phyloP scores from a whole-genome alignment of 1,284 basidiomycete species.

The Porogramme epimiltina region DNA sequence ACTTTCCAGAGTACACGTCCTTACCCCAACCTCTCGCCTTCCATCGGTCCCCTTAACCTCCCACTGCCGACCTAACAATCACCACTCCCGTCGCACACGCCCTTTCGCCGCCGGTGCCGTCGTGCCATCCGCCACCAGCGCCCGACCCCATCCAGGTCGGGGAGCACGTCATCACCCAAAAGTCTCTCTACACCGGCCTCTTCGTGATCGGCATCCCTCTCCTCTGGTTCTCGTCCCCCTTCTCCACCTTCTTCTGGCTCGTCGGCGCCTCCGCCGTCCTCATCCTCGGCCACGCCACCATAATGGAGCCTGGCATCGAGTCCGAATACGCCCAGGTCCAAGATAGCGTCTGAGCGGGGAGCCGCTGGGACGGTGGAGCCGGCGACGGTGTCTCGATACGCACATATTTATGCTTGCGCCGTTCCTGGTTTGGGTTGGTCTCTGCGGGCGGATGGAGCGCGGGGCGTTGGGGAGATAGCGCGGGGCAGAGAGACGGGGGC shows the following conservation, averaged over 20 bases:
- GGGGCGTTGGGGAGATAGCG: too few relatives aligned
- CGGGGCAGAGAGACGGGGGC: too few relatives aligned
- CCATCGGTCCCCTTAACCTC: background rate
- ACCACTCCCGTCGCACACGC: too few relatives aligned
- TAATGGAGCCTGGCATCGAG: conserved; percentile 89
- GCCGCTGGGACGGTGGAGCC: too few relatives aligned
- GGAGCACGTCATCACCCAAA: conserved; percentile 79
- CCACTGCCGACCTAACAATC: background rate
- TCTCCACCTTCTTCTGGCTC: conserved; percentile 79
- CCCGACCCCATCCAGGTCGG: conserved; percentile 83
- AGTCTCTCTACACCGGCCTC: conserved; percentile 77
- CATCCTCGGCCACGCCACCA: conserved; percentile 77
- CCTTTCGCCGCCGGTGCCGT: too few relatives aligned
- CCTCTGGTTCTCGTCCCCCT: conserved; percentile 67
- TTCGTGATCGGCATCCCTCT: conserved; percentile 80
- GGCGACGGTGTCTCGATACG: too few relatives aligned
- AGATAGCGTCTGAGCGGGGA: conserved; percentile 58
- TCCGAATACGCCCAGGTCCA: conserved; percentile 84
- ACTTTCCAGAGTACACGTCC: too few relatives aligned
- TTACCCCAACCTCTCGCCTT: background rate
- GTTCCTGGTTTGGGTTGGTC: too few relatives aligned
- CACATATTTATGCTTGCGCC: too few relatives aligned
- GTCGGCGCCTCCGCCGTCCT: conserved; percentile 75
- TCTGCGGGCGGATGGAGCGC: too few relatives aligned
- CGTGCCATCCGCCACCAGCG: too few relatives aligned